Base-by-base conservation (phyloP, 73 alveolate species). In the Paramecium pentaurelia region DNA sequence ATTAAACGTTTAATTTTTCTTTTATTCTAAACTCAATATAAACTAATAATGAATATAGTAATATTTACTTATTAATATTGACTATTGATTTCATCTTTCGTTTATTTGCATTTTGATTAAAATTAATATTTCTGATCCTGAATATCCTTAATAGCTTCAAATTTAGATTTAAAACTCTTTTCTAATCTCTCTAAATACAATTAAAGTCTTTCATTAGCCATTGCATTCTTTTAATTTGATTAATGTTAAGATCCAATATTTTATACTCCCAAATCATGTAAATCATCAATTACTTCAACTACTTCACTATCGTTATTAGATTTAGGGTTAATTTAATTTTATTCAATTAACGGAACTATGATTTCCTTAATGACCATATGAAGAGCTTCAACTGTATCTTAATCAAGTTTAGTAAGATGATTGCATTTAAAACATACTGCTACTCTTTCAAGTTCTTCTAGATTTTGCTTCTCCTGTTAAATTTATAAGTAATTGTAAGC, bases 361-460 rank as follows among this genome's bases (percentile, higher is more conserved):
- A 80, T 80, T 32, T 80, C 58, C 32, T 42, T 32, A 6, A 80
- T 80, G 38, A 80, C 73, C 47, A 42, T 32, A 27, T 49, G 71
- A 45, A 80, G 30, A 12, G 91, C 91, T 80, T 80, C 91, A 16
- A 80, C 73, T 10, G 91, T 40, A 25, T 80, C 91, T 45, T 80
- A 45, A 80, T 80, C 91, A 12, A 80, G 45, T 25, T 42, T 44
- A 14, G 91, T 80, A 20, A 45, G 36, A n/a, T 49, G 34, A 45
- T 40, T 44, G 91, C 91, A 80, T 45, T 45, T 49, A 32, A 64
- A 47, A 49, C 91, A 80, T 20, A 49, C 47, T 18, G 91, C 71
- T 18, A 47, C 34, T 45, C 45, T 80, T 44, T 80, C 91, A 22
- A 45, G 42, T 37, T 80, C 91, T 27, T 49, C 58, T 2, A 80